Conservation (phyloP, 208 protist species). For the Vickermania spadyakhi region DNA sequence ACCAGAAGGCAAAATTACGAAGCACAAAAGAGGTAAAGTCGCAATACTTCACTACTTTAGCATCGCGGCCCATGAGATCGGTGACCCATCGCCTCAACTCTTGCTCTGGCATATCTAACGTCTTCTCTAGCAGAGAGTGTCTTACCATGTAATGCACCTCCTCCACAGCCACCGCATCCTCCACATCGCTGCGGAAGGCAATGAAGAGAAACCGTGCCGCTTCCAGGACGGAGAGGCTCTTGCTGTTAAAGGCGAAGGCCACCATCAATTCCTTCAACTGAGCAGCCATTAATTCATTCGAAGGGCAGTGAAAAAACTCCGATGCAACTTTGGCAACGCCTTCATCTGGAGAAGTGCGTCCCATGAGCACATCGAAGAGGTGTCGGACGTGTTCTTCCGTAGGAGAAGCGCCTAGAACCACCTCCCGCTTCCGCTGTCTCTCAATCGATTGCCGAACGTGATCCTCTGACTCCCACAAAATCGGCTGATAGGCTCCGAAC, state of each 20-base stretch:
- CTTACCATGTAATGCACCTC: slow-evolving; percentile 71
- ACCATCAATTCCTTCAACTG: slow-evolving; percentile 67
- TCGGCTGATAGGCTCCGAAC: slow-evolving; percentile 53
- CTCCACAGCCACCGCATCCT: slow-evolving; percentile 52
- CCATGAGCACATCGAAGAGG: slow-evolving; percentile 74
- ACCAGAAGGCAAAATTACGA: slow-evolving; percentile 77
- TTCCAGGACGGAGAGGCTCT: slow-evolving; percentile 32
- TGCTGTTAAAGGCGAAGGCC: slow-evolving; percentile 52
- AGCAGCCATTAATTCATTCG: slow-evolving; percentile 20
- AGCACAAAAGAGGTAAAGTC: slow-evolving; percentile 60
- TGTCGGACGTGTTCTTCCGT: slow-evolving; percentile 71
- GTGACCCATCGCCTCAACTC: slow-evolving; percentile 53
- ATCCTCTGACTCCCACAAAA: slow-evolving; percentile 60
- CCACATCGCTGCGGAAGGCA: slow-evolving; percentile 66
- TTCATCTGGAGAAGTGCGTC: slow-evolving; percentile 23
- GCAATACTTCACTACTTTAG: slow-evolving; percentile 35
- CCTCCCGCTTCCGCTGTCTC: slow-evolving; percentile 43
- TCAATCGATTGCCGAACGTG: slow-evolving; percentile 51
- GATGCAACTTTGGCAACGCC: slow-evolving; percentile 27
- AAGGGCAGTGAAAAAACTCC: slow-evolving; percentile 32
- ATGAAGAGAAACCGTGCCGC: slow-evolving; percentile 81
- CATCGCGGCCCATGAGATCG: slow-evolving; percentile 50
- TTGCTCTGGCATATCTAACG: slow-evolving; percentile 57
- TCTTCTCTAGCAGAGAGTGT: slow-evolving; percentile 57
- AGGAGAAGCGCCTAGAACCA: slow-evolving; percentile 51